These are phyloP conservation scores for Claviceps arundinis DNA, from an alignment of 2,329 filamentous ascomycete genomes.

Conservation along the genomic window DNA sequence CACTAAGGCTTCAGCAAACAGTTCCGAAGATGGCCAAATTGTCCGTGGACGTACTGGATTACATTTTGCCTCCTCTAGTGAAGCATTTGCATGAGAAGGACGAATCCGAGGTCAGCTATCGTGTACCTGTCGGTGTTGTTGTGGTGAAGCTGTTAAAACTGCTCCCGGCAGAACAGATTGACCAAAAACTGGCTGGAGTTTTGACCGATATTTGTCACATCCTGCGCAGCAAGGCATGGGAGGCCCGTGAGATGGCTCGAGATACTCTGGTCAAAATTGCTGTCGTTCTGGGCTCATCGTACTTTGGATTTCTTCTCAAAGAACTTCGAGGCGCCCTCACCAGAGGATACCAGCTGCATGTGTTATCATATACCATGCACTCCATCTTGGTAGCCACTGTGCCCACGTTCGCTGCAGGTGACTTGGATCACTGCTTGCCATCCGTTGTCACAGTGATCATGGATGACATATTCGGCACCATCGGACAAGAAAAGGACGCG, in stretches of 20 bases:
- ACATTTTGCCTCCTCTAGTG: conserved; percentile 67
- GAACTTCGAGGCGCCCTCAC: conserved; percentile 74
- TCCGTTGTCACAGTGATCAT: conserved; percentile 75
- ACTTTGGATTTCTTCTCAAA: conserved; percentile 86
- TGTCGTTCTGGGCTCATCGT: conserved; percentile 63
- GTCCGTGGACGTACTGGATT: conserved; percentile 55
- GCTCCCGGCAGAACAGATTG: conserved; percentile 59
- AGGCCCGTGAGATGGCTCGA: conserved; percentile 80
- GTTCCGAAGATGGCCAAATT: conserved; percentile 57
- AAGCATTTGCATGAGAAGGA: conserved; percentile 87
- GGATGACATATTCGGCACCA: conserved; percentile 91
- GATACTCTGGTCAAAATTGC: conserved; percentile 80
- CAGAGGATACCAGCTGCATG: conserved; percentile 84
- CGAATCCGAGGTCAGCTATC: conserved; percentile 83
- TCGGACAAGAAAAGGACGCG: conserved; percentile 91
- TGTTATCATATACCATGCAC: conserved; percentile 89
- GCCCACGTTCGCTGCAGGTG: conserved; percentile 63
- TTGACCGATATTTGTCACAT: conserved; percentile 90
- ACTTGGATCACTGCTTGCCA: conserved; percentile 75
- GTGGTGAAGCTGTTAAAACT: conserved; percentile 77
- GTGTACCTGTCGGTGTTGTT: conserved; percentile 80
- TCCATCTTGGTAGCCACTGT: conserved; percentile 69
- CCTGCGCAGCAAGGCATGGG: conserved; percentile 74
- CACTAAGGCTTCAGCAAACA: conserved; percentile 43
- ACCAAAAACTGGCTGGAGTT: conserved; percentile 64